Conservation (phyloP, 768 basidiomycete genomes). For the Lentinula sp. region DNA sequence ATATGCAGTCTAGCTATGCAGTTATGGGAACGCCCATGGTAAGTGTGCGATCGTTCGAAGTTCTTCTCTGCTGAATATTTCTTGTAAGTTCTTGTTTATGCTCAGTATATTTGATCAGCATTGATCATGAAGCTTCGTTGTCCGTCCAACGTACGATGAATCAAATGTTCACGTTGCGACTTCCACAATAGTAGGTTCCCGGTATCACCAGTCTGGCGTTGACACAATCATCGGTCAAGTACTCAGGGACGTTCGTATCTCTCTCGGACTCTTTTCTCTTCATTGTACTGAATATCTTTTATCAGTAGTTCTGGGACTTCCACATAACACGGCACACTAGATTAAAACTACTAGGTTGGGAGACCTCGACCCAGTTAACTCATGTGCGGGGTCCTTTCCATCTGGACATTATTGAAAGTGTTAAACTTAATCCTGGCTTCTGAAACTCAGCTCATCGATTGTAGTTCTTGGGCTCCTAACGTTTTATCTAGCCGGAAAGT, state of each 20-base stretch:
- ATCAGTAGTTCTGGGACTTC: conserved; percentile 65
- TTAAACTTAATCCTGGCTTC: neutral
- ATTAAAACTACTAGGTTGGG: conserved; percentile 72
- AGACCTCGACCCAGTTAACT: conserved; percentile 61
- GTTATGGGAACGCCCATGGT: too few species aligned
- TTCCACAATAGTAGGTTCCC: conserved; percentile 53
- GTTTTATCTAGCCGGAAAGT: conserved; percentile 87
- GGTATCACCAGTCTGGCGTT: conserved; percentile 15
- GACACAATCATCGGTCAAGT: conserved; percentile 19
- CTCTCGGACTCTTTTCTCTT: conserved; percentile 5
- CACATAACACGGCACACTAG: conserved; percentile 76
- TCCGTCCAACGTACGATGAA: too few species aligned
- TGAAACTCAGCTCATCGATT: conserved; percentile 6
- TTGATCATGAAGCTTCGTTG: conserved; percentile 16
- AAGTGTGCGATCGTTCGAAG: too few species aligned
- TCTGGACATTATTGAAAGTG: conserved; percentile 75
- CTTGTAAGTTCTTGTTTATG: conserved; percentile 28
- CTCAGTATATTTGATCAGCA: conserved; percentile 41
- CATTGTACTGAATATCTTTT: neutral
- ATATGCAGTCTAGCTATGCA: too few species aligned
- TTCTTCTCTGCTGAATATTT: neutral
- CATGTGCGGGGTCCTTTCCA: conserved; percentile 60
- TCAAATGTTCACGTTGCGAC: conserved; percentile 56
- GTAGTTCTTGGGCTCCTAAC: conserved; percentile 83
- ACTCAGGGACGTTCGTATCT: conserved; percentile 31